A percentile compares a stretch with the other conserved stretches of the same genome.
phyloP scores from a whole-genome alignment of 1,139 yeast genomes.

The Yamadazyma dendronema region DNA sequence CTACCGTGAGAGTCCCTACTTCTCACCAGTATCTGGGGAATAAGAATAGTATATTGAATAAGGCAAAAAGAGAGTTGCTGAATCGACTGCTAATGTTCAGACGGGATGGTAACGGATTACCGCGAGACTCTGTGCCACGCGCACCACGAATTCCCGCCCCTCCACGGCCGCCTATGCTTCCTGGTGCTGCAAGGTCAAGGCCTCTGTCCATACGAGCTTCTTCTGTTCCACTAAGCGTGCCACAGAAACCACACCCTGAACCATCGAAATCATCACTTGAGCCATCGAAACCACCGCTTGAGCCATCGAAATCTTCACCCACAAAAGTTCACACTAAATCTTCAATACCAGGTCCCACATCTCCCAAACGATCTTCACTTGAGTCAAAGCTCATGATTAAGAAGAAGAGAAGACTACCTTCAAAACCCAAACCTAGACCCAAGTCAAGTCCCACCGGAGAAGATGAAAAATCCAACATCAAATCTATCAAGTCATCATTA shows the following conservation, averaged over 20 bases:
- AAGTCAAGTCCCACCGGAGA: conserved; percentile 3
- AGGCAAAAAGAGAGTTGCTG: conserved; percentile 35
- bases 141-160: neutral
- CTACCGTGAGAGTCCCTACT: conserved; percentile 28
- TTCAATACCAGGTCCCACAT: neutral
- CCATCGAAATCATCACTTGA: neutral
- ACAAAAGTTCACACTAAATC: neutral
- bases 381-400: neutral
- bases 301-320: neutral
- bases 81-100: conserved; percentile 33
- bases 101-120: conserved; percentile 2
- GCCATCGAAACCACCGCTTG: neutral
- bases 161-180: neutral
- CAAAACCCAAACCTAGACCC: neutral
- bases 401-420: conserved; percentile 1
- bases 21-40: conserved; percentile 9
- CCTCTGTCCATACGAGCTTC: neutral
- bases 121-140: neutral
- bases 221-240: neutral
- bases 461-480: conserved; percentile 8
- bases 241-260: neutral
- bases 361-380: neutral
- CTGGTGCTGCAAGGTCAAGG: neutral
- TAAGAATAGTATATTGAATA: conserved; percentile 31
- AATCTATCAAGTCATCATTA: conserved; percentile 30